Evolutionary conservation across 495 filamentous ascomycete genomes (phyloP).

Genomic region (Gamarada debralockiae): DNA sequence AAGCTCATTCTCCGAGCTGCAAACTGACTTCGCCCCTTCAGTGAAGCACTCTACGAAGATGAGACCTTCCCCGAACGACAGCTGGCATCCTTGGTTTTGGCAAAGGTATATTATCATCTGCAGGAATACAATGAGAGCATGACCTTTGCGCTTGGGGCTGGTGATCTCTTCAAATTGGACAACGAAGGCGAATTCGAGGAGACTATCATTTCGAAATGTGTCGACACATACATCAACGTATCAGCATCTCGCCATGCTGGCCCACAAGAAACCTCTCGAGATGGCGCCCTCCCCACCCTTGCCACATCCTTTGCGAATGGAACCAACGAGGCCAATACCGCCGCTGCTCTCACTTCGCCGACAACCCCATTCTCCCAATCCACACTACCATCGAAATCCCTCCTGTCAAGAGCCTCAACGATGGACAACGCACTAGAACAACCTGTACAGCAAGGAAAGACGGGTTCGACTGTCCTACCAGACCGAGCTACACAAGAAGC

Average conservation of each 20-base stretch:
- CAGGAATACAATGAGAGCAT: slow-evolving; percentile 99
- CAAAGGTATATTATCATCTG: slow-evolving; percentile 98
- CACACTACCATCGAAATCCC: slow-evolving; percentile 82
- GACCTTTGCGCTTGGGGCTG: slow-evolving; percentile 93
- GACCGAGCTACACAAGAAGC: slow-evolving; percentile 56
- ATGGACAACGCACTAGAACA: slow-evolving; percentile 52
- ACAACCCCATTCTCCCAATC: slow-evolving; percentile 94
- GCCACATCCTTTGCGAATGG: slow-evolving; percentile 71
- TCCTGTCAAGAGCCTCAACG: slow-evolving; percentile 63
- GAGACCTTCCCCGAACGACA: slow-evolving; percentile 90
- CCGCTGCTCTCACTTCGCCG: slow-evolving; percentile 72
- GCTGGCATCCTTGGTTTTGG: slow-evolving; percentile 88
- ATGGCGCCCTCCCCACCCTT: slow-evolving; percentile 59
- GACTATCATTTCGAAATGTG: slow-evolving; percentile 96
- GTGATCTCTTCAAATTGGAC: slow-evolving; percentile 91
- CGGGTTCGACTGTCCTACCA: slow-evolving; percentile 39
- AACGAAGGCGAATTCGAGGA: slow-evolving; percentile 94
- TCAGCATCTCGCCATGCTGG: slow-evolving; percentile 64
- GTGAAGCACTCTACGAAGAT: slow-evolving; percentile 97
- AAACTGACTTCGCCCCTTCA: slow-evolving; percentile 31
- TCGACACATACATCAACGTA: slow-evolving; percentile 94
- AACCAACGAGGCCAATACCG: slow-evolving; percentile 54
- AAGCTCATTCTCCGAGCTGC: slow-evolving; percentile 3
- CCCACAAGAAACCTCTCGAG: slow-evolving; percentile 41
- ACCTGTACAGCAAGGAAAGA: slow-evolving; percentile 47